These are phyloP conservation scores for Kwoniella botswanensis DNA, from an alignment of 768 basidiomycete species.

Conservation along the genomic window DNA sequence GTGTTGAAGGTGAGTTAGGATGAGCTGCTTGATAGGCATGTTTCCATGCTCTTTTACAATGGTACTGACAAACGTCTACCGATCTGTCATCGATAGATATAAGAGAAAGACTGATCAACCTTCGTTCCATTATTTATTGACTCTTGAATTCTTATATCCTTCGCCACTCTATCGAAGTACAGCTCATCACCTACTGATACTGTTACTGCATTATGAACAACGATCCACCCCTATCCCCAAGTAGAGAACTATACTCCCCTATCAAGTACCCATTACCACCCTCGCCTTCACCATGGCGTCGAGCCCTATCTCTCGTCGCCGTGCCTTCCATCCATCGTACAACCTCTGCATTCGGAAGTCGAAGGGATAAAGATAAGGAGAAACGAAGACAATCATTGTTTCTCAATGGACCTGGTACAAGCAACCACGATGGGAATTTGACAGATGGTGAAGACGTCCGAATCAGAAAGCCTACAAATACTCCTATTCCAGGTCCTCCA, in stretches of 20 bases:
- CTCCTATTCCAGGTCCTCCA: not conserved
- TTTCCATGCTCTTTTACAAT: not conserved
- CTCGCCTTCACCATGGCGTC: not conserved
- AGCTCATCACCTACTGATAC: too few relatives aligned
- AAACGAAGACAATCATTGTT: not conserved
- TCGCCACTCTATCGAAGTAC: not conserved
- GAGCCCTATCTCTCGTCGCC: not conserved
- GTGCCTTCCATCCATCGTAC: not conserved
- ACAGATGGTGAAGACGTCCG: not conserved
- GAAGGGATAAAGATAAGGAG: not conserved
- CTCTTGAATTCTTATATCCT: too few relatives aligned
- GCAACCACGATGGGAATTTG: not conserved
- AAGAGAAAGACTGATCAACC: too few relatives aligned
- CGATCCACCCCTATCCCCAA: not conserved
- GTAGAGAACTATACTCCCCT: not conserved
- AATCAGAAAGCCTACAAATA: not conserved
- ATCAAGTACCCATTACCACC: not conserved
- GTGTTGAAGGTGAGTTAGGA: not conserved
- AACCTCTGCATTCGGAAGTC: not conserved
- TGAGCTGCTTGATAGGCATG: not conserved
- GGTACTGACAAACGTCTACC: not conserved
- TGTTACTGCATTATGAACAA: not conserved
- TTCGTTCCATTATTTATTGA: too few relatives aligned
- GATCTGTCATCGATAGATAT: too few relatives aligned
- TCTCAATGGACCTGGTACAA: not conserved